A percentile compares a stretch with the other conserved stretches of the same genome.
These are phyloP conservation scores for Nyssa sinensis DNA, from an alignment of 148 eudicot species.

Conservation along the genomic window DNA sequence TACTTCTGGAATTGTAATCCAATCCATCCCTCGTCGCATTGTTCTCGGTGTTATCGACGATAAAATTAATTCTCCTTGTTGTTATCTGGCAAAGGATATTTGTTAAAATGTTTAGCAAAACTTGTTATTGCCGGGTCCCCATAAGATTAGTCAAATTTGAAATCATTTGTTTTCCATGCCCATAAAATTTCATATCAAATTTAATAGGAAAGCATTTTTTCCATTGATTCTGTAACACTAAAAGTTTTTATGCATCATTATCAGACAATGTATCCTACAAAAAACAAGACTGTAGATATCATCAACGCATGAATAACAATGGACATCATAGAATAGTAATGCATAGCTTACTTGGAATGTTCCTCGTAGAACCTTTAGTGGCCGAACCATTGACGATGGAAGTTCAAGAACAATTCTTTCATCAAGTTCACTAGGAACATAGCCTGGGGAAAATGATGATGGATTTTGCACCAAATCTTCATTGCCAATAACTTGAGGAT, in stretches of 20 bases:
- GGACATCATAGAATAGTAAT: neutral
- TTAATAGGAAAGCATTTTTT: neutral
- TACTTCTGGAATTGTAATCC: conserved; percentile 37
- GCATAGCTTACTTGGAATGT: conserved; percentile 83
- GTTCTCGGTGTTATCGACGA: conserved; percentile 63
- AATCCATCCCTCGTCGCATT: conserved; percentile 41
- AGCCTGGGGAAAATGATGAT: conserved; percentile 75
- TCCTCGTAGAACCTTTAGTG: conserved; percentile 77
- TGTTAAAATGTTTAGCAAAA: conserved; percentile 1
- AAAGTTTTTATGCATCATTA: neutral
- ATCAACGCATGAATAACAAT: neutral
- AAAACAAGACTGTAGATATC: neutral
- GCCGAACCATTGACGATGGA: conserved; percentile 88
- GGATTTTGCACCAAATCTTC: conserved; percentile 53
- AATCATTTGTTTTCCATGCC: neutral
- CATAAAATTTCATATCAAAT: neutral
- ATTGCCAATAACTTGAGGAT: conserved; percentile 42
- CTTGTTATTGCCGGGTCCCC: neutral
- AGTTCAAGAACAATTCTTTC: conserved; percentile 95
- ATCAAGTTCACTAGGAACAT: conserved; percentile 85
- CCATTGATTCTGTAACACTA: neutral
- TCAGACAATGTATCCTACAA: neutral
- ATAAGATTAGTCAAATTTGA: neutral
- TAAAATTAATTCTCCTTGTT: conserved; percentile 78
- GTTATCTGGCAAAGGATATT: conserved; percentile 64